Evolutionary conservation across 2,329 filamentous ascomycete genomes (phyloP).

Genomic region (Colletotrichum sublineola): DNA sequence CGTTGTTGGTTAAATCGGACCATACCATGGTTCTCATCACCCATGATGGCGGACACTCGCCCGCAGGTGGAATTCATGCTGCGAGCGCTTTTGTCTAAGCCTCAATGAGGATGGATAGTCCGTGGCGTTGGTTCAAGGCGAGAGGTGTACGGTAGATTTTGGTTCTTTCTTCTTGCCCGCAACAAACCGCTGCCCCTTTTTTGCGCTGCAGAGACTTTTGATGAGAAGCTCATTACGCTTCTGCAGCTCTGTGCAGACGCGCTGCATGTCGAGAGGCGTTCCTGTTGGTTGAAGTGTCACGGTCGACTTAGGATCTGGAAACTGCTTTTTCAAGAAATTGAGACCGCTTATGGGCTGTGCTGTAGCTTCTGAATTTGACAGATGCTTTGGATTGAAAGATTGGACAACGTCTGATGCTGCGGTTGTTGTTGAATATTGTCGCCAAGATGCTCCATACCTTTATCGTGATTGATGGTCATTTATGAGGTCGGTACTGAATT

Average conservation of each 20-base stretch:
- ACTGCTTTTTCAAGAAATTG: background rate
- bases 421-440: background rate
- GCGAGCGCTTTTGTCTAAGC: slow-evolving; percentile 5
- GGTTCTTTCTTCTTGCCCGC: background rate
- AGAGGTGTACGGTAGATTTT: background rate
- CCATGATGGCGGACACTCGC: slow-evolving; percentile 12
- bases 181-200: slow-evolving; percentile 26
- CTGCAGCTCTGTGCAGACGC: slow-evolving; percentile 34
- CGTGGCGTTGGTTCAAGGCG: background rate
- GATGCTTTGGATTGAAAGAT: background rate
- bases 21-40: slow-evolving; percentile 6
- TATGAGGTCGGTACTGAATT: background rate
- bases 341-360: background rate
- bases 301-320: background rate
- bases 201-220: slow-evolving; percentile 37
- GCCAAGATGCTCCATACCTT: background rate
- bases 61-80: slow-evolving; percentile 18
- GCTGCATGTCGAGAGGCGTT: background rate
- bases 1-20: slow-evolving; percentile 5
- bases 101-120: background rate
- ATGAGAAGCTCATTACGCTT: slow-evolving; percentile 37
- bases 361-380: background rate
- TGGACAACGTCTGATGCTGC: background rate
- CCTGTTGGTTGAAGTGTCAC: slow-evolving; percentile 27
- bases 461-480: background rate